Base-by-base conservation (phyloP, 768 basidiomycete species). In the Kwoniella europaea region DNA sequence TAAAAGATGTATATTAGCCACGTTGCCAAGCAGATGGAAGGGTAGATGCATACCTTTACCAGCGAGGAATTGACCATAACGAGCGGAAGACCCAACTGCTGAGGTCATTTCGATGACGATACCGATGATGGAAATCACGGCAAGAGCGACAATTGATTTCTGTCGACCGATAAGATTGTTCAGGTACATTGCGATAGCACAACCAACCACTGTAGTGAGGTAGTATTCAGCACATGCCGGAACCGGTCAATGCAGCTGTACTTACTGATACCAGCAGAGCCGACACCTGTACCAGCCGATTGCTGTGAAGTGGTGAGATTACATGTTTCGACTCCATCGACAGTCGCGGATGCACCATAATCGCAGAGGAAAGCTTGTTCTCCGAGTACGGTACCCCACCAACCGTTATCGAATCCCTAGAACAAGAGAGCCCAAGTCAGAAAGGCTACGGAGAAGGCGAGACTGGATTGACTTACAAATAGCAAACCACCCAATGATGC, bases 311-410 rank as follows among this genome's bases (percentile, higher is more conserved):
- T 60, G 13, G 76, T 69, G 15, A 77, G 52, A 20, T 57, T 65
- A 61, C 71, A 72, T 13, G 65, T 52, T 22, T 56, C 65, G 35
- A 66, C 72, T 13, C 68, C 76, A 10, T 73, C 63, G 16, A 69
- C 71, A 3, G 44, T 53, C 12, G 24, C 62, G 22, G 29, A 10
- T 7, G 10, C 15, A 16, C 74, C 74, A 56, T 75, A 79, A 46
- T 68, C 66, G n/a, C 54, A 22, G 35, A 72, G 59, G 67, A 77
- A 77, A 12, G 60, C 10, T 20, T 46, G 44, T 10, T 56, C 64
- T 10, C 76, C 76, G 15, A 74, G 68, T 29, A 75, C 68, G 43
- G 69, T 68, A n/a, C 76, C 73, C 76, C 76, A 77, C 76, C 76
- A 77, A 56, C 73, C 73, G 44, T 77, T 77, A 46, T 77, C 76